These are phyloP conservation scores for Lipomyces yarrowii DNA, from an alignment of 1,139 yeast genomes.

Conservation along the genomic window DNA sequence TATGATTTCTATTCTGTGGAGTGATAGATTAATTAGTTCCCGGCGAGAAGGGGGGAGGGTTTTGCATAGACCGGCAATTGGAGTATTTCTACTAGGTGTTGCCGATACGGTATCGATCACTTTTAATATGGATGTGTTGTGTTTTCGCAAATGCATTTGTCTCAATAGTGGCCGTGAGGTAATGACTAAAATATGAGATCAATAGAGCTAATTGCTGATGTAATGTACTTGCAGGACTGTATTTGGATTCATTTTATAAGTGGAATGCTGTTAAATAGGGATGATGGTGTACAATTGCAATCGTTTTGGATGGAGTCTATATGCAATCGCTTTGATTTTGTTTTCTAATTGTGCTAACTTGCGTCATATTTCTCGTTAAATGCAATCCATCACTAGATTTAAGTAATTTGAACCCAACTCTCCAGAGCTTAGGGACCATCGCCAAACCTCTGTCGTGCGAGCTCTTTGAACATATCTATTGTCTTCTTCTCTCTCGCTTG, in stretches of 20 bases:
- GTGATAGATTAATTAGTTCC: neutral
- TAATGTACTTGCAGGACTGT: neutral
- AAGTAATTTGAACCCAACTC: too few species aligned
- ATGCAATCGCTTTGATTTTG: neutral
- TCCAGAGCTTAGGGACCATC: neutral
- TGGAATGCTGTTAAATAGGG: neutral
- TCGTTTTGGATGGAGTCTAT: neutral
- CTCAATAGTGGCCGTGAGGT: neutral
- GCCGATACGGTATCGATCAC: neutral
- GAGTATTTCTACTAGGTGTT: neutral
- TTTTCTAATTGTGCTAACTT: neutral
- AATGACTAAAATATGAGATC: neutral
- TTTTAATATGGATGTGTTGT: neutral
- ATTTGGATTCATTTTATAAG: neutral
- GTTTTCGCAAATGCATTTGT: neutral
- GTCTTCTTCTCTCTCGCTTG: constrained; percentile 27
- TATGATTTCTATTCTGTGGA: neutral
- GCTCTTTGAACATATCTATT: constrained; percentile 25
- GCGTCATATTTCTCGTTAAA: neutral
- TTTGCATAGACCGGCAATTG: neutral
- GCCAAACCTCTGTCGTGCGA: constrained; percentile 29
- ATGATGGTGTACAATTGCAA: neutral
- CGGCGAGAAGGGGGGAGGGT: too few species aligned
- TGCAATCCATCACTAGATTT: neutral
- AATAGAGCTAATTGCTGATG: neutral